phyloP scores from a whole-genome alignment of 1,284 basidiomycete species.

The Cystobasidium slooffiae region DNA sequence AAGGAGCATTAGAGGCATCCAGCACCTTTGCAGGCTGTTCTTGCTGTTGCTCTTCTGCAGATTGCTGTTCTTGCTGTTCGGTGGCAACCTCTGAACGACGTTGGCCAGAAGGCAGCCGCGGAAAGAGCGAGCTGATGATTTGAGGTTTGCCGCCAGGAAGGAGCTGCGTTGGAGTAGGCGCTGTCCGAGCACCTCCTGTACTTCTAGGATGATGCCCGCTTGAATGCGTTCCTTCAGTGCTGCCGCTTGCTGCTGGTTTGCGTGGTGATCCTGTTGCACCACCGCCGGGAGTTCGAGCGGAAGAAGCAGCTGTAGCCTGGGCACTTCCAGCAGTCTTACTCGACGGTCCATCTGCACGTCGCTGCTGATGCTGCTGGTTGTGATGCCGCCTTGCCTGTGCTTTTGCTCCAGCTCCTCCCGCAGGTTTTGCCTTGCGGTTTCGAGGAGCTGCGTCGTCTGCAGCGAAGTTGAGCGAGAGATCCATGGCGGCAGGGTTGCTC shows the following conservation, averaged over 20 bases:
- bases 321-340: background rate
- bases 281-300: background rate
- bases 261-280: no score
- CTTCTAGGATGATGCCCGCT: no score
- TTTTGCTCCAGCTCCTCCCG: constrained; percentile 23
- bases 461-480: constrained; percentile 44
- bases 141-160: constrained; percentile 54
- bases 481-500: constrained; percentile 8
- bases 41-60: background rate
- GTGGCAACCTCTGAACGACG: constrained; percentile 45
- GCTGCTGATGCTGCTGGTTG: constrained; percentile 2
- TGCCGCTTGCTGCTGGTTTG: no score
- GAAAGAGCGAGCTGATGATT: constrained; percentile 89
- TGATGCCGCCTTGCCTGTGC: background rate
- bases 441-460: constrained; percentile 17
- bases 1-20: constrained; percentile 81
- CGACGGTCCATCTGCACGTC: background rate
- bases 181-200: no score
- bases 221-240: no score
- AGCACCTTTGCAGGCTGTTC: constrained; percentile 49
- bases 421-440: constrained; percentile 23
- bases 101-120: constrained; percentile 60
- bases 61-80: constrained; percentile 51
- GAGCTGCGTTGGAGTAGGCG: no score
- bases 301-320: background rate